Base-by-base conservation (phyloP, 2,329 filamentous ascomycete genomes). In the Raffaelea arxii region DNA sequence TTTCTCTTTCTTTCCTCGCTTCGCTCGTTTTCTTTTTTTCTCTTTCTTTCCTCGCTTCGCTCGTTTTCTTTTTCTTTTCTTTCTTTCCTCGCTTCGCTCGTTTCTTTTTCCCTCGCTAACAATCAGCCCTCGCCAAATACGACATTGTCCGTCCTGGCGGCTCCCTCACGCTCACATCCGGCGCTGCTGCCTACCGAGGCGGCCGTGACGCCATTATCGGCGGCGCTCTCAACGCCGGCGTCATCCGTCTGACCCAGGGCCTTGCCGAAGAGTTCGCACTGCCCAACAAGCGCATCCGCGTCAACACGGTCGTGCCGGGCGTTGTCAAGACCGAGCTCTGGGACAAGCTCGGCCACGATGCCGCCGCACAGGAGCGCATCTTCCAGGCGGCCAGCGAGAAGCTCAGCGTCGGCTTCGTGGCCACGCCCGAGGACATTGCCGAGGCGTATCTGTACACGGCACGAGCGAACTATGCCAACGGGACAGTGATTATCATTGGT, bases 151-250 rank as follows among this genome's bases (percentile, higher is more conserved):
- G 48, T 18, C 50, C 57, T 1, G 62, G 64, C 18, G 63, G 64
- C 19, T 66, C 63, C 1, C 52, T 67, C 14, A 65, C 60, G 9
- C 57, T 66, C 4, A 66, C 64, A 0, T 65, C 62, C 1, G 65
- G 63, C 18, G 56, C 54, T 2, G 62, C 62, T 6, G 65, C 60
- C 3, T 46, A 62, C 45, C 56, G 57, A 19, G 60, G 58, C 3
- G 55, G 57, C 23, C 62, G 57, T 49, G 58, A 56, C 9, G 59
- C 62, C 3, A 46, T 58, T 7, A 57, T 63, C 18, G 63, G 62
- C 21, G 59, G 57, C 3, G 63, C 58, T 7, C 54, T 62, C 25
- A 60, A 61, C 43, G 55, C 55, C 9, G 59, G 57, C 14, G 51
- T 62, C 4, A 54, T 60, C 41, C 54, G 55, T 27, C 43, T 57